Conservation (phyloP, 257 asterid species). For the Solanum peruvianum region DNA sequence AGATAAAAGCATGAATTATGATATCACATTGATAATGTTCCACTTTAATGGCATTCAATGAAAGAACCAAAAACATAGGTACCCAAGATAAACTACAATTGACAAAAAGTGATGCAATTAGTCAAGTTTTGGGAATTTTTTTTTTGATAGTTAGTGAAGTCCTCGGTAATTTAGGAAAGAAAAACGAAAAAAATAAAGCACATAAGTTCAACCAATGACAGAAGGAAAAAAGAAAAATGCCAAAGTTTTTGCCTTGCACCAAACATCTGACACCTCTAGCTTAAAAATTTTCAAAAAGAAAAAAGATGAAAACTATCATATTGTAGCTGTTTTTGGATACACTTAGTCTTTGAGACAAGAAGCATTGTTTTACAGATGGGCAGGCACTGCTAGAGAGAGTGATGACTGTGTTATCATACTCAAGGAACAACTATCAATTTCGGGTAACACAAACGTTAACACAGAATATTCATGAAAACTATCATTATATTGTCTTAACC, state of each 20-base stretch:
- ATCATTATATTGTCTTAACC: background rate
- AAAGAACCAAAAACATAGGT: background rate
- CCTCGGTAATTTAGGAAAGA: background rate
- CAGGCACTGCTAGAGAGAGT: background rate
- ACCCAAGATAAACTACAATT: background rate
- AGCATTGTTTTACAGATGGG: background rate
- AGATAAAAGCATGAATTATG: background rate
- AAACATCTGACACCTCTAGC: background rate
- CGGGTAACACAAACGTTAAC: background rate
- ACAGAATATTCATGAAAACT: background rate
- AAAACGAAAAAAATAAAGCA: background rate
- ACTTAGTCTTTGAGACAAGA: background rate
- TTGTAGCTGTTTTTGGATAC: background rate
- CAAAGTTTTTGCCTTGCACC: background rate
- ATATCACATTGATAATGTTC: background rate
- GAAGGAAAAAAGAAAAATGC: background rate
- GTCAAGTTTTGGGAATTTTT: background rate
- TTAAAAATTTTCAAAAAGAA: background rate
- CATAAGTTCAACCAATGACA: background rate
- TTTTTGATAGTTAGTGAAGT: background rate
- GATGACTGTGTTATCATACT: background rate
- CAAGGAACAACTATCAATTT: background rate
- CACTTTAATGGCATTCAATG: background rate
- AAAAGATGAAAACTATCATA: background rate
- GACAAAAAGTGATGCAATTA: background rate